A percentile compares a stretch with the other conserved stretches of the same genome.
phyloP scores from a whole-genome alignment of 2,329 filamentous ascomycete species.

The Epichloe aotearoae region DNA sequence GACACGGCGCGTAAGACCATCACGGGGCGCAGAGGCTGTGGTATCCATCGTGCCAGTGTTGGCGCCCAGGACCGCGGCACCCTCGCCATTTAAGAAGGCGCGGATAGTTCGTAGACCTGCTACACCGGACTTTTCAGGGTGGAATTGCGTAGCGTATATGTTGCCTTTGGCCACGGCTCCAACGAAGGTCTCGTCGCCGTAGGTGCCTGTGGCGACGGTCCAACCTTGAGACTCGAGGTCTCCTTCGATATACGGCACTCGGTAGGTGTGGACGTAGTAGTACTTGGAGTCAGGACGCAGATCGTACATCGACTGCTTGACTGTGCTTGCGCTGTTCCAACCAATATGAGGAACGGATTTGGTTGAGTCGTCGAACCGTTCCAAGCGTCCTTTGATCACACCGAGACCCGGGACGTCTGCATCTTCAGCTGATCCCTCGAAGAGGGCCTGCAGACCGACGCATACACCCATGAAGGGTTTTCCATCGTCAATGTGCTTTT shows the following conservation, averaged over 20 bases:
- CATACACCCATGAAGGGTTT: constrained; percentile 98
- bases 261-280: constrained; percentile 97
- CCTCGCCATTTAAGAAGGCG: constrained; percentile 69
- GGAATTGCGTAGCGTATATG: constrained; percentile 86
- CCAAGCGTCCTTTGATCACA: constrained; percentile 56
- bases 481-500: constrained; percentile 69
- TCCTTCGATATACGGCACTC: constrained; percentile 59
- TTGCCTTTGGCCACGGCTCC: constrained; percentile 80
- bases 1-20: constrained; percentile 79
- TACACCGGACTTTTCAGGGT: constrained; percentile 91
- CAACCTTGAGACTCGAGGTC: constrained; percentile 72
- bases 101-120: constrained; percentile 75
- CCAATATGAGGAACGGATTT: constrained; percentile 98
- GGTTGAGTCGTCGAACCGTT: constrained; percentile 59
- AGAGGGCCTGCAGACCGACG: constrained; percentile 84
- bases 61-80: constrained; percentile 34
- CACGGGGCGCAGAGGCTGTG: constrained; percentile 18
- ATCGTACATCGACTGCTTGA: constrained; percentile 52
- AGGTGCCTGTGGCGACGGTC: constrained; percentile 81
- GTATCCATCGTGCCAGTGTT: constrained; percentile 4
- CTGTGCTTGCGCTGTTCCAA: constrained; percentile 81
- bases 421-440: constrained; percentile 74
- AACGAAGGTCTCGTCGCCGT: constrained; percentile 80
- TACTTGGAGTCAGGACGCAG: constrained; percentile 77
- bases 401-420: constrained; percentile 59